Base-by-base conservation (phyloP, 2,329 filamentous ascomycete genomes). In the Nannizzia gypsea region DNA sequence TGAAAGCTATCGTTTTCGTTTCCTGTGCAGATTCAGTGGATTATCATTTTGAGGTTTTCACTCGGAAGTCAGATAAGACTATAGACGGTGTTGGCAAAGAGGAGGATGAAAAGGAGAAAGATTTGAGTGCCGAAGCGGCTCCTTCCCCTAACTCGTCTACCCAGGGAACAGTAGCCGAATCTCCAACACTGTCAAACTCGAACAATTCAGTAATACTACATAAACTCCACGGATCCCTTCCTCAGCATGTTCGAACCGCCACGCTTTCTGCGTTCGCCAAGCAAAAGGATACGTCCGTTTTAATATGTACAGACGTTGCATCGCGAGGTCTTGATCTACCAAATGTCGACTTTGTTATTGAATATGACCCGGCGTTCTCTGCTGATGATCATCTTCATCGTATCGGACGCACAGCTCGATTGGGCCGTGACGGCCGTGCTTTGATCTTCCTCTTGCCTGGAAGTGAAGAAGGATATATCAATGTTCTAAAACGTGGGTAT, bases 11-110 rank as follows among this genome's bases (percentile, higher is more conserved):
- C 62, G 81, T 99, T 38, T 99, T 99, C 75, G 88, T 99, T 56
- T 96, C 92, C 9, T 99, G 93, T 68, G 91, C 93, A 20, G 93
- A 99, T 71, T 93, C 90, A 1, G 93, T 97, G 61, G 90, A 99
- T 71, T 99, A 96, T 67, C 92, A 97, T 72, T 97, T 90, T 71
- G 88, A 95, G 62, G 77, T 96, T 2, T 82, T 99, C 60, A 86
- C 79, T 5, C 75, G 74, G 17, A 72, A 73, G 56, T 64, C 69
- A 34, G 38, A 61, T 17, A 40, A 26, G 15, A 13, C 9, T 28
- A 15, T 17, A 13, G 24, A 13, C 5, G 46, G 63, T 22, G 57
- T 65, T 13, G 50, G 57, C 64, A 66, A 50, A 65, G 65, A 11
- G 60, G 66, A 48, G 63, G 66, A 24, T 3, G 63, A 68, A 31